Evolutionary conservation across 1,139 yeast species (phyloP), one percentile per base, ranked within the genome.

Genomic region (Candida buenavistaensis): DNA sequence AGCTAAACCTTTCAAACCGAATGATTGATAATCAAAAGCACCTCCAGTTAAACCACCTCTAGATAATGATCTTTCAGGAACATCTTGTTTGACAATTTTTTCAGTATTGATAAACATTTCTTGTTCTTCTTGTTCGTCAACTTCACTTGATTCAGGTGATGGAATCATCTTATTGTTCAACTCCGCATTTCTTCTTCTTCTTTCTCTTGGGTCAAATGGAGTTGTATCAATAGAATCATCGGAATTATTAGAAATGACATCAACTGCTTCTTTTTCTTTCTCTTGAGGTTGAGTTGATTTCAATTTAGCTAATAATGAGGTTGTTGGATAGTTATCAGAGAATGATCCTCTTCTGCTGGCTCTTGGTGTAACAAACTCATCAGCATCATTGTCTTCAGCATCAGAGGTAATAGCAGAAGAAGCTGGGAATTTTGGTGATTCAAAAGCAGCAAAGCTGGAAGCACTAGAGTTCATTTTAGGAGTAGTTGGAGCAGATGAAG

Each of bases 1-100:
- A 16, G 63, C 68, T 45, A 69, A 63, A 2, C 66, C 68, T 38
- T 57, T 55, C 33, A 62, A 49, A 3, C 67, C 68, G 49, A 59
- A 62, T 32, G 62, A 57, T 37, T 50, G 49, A 32, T 48, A 46
- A 38, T 63, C 67, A 40, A 60, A 57, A 12, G 57, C 38, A 30
- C 43, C 41, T 29, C 39, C 39, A 20, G 43, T 37, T 12, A 39
- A 30, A 7, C 38, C 41, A 28, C 39, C 39, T 42, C 47, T 40
- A 9, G 41, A 34, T 23, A 38, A 43, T 11, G 47, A 43, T 21
- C 45, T 30, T 26, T 37, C 42, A 16, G 44, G 43, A 20, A 40
- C 36, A 21, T 45, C 23, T 21, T 38, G 34, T 26, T 38, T 35
- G 28, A 20, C 23, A 15, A 29, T 20, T 21, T 13, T 15, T 20